Percentiles rank a stretch among this genome's conserved stretches.
phyloP scores from a whole-genome alignment of 2,329 filamentous ascomycete genomes.

The Fusarium nisikadoi region DNA sequence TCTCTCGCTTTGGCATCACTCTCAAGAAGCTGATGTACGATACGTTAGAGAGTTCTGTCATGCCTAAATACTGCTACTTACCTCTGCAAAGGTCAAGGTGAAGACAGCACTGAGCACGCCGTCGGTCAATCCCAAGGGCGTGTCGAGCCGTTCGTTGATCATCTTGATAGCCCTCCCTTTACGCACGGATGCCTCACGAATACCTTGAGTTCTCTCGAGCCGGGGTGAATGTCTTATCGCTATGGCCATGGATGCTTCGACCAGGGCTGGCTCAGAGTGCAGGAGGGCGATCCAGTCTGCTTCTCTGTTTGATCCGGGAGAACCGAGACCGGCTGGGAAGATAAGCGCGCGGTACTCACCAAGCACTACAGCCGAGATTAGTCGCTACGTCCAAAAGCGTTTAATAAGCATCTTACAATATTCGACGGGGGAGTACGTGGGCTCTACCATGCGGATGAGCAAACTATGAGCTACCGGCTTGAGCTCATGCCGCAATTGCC shows the following conservation, averaged over 20 bases:
- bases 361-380: not conserved
- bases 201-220: not conserved
- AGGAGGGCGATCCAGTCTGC: slow-evolving; percentile 29
- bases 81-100: slow-evolving; percentile 31
- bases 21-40: slow-evolving; percentile 18
- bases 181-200: not conserved
- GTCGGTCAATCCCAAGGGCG: slow-evolving; percentile 13
- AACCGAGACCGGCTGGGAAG: not conserved
- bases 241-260: slow-evolving; percentile 40
- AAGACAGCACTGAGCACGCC: slow-evolving; percentile 38
- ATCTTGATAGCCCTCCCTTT: slow-evolving; percentile 26
- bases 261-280: slow-evolving; percentile 39
- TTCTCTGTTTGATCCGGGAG: slow-evolving; percentile 5
- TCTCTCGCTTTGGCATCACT: slow-evolving; percentile 12
- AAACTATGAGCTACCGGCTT: not conserved
- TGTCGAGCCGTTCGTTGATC: slow-evolving; percentile 24
- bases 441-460: not conserved
- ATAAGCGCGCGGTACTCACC: slow-evolving; percentile 9
- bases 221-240: slow-evolving; percentile 11
- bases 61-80: rapidly evolving
- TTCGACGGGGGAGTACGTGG: not conserved
- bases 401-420: not conserved
- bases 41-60: rapidly evolving
- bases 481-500: too few species aligned
- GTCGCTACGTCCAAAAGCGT: rapidly evolving